Conservation (phyloP, 2,329 filamentous ascomycete species). For the Hansfordia pulvinata region DNA sequence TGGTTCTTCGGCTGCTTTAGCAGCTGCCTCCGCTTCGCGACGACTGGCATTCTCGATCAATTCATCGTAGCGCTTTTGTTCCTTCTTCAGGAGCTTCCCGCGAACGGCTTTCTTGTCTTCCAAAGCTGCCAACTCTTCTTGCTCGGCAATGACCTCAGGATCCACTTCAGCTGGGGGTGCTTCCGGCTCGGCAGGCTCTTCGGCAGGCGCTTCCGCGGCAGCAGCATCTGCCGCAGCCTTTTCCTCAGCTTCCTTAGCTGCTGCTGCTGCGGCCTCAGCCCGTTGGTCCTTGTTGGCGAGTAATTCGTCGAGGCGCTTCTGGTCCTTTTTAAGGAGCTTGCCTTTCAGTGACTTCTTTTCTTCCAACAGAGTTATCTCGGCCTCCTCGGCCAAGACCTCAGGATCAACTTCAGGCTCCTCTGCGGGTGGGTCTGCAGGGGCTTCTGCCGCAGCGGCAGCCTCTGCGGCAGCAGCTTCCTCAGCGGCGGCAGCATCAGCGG, state of each 20-base stretch:
- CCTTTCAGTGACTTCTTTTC: constrained; percentile 20
- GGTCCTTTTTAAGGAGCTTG: constrained; percentile 23
- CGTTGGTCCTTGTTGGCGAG: constrained; percentile 21
- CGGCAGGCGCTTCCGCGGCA: too few relatives aligned
- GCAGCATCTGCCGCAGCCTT: too few relatives aligned
- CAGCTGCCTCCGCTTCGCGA: not conserved
- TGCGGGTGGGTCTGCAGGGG: constrained; percentile 2
- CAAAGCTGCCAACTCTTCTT: constrained; percentile 14
- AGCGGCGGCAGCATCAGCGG: too few relatives aligned
- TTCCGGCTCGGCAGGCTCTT: constrained; percentile 19
- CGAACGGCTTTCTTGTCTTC: constrained; percentile 18
- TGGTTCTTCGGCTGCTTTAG: constrained; percentile 5
- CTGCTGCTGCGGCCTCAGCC: too few relatives aligned
- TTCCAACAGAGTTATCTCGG: constrained; percentile 11
- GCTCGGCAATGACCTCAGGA: constrained; percentile 13
- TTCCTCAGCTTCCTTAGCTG: too few relatives aligned
- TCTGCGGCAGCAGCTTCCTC: too few relatives aligned
- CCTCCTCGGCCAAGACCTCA: constrained; percentile 9
- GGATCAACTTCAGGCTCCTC: constrained; percentile 5
- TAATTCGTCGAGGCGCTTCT: constrained; percentile 9
- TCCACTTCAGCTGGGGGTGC: constrained; percentile 17
- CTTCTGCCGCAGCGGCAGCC: constrained; percentile 7
- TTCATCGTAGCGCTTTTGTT: constrained; percentile 13
- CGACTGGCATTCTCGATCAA: constrained; percentile 18
- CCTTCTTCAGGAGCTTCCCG: constrained; percentile 11